Base-by-base conservation (phyloP, 2,329 filamentous ascomycete genomes). In the Fusarium tuaranense region DNA sequence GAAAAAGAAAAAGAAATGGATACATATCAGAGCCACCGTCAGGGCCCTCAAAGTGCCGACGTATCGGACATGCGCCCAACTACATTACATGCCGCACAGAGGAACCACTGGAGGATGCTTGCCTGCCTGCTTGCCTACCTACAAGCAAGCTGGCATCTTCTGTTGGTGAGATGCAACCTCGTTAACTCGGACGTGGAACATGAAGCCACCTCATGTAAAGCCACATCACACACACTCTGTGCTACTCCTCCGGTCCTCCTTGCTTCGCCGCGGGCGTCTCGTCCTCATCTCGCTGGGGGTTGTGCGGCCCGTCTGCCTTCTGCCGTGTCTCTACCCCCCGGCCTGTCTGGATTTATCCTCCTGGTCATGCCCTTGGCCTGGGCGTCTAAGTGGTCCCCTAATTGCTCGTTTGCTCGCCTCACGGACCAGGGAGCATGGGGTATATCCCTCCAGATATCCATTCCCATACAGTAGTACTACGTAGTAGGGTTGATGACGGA, bases 351-450 rank as follows among this genome's bases (percentile, higher is more conserved):
- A 75, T 67, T 70, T 62, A 71, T 39, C 53, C 60, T 60, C 68
- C 70, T 57, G 67, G 72, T 55, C 72, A 55, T 75, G 72, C 69
- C 69, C 68, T 64, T 68, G 48, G 58, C 60, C 72, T 53, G 69
- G 72, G 60, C 51, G 69, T 64, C 41, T 75, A 55, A 75, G 63
- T 73, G 72, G 72, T 75, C 72, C 72, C 70, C 55, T 68, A 57
- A 68, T 68, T 68, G 8, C 55, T 60, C 53, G 34, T 69, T 48
- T 73, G 70, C n/a, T 73, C 70, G 69, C 72, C 72, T 75, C 72
- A 73, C 70, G 70, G 72, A 71, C 72, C 72, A 75, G 70, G 72
- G 60, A 61, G 36, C 57, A 62, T 65, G 72, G 65, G 69, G 63
- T 64, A 67, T 63, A 12, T 69, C 38, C 22, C 38, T 65, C 59